Conservation (phyloP, 768 basidiomycete species). For the Tulasnella calospora region DNA sequence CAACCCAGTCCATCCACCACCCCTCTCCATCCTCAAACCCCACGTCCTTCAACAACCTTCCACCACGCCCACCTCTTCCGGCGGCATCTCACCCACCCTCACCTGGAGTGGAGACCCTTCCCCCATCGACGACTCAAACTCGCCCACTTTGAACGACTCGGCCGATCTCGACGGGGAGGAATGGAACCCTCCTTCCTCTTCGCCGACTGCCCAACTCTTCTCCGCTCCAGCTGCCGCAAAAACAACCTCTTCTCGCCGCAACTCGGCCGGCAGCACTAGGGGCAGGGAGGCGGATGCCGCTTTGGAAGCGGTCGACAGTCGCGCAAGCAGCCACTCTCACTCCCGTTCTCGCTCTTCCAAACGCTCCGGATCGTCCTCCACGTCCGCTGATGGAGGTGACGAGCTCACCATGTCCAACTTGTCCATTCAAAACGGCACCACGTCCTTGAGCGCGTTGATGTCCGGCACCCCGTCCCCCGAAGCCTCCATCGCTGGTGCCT, state of each 20-base stretch:
- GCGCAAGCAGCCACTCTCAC: slow-evolving; percentile 15
- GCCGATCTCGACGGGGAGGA: slow-evolving; percentile 17
- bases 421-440: slow-evolving; percentile 8
- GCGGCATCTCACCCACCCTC: slow-evolving; percentile 25
- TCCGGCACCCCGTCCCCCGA: slow-evolving; percentile 4
- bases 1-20: slow-evolving; percentile 4
- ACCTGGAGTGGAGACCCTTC: slow-evolving; percentile 26
- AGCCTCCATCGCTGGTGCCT: slow-evolving; percentile 1
- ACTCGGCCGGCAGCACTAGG: background rate
- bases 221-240: background rate
- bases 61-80: slow-evolving; percentile 16
- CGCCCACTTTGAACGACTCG: slow-evolving; percentile 18
- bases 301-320: background rate
- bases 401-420: slow-evolving; percentile 23
- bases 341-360: slow-evolving; percentile 17
- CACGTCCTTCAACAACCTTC: slow-evolving; percentile 21
- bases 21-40: slow-evolving; percentile 20
- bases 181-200: slow-evolving; percentile 8
- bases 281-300: background rate
- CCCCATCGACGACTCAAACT: slow-evolving; percentile 10
- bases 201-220: background rate
- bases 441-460: slow-evolving; percentile 6
- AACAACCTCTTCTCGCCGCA: background rate
- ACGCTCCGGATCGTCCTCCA: slow-evolving; percentile 20
- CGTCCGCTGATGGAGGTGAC: slow-evolving; percentile 8